Percentiles rank a stretch among this genome's conserved stretches.
phyloP scores from a whole-genome alignment of 345 rosid species.

The Dipteronia dyeriana region DNA sequence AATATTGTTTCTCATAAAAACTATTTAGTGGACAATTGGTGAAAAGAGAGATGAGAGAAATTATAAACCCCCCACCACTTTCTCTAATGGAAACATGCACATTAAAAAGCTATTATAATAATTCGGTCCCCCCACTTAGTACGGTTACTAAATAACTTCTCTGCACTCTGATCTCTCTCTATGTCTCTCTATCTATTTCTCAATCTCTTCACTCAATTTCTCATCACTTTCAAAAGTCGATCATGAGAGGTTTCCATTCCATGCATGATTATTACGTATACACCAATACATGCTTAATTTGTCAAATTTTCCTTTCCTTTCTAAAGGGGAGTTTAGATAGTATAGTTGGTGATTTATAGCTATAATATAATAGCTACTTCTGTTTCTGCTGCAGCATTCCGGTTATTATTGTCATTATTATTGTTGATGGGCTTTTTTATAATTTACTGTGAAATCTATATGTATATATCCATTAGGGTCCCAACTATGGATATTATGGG shows the following conservation, averaged over 20 bases:
- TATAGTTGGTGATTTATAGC: too few relatives aligned
- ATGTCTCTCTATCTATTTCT: neutral
- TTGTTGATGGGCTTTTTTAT: neutral
- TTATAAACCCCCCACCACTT: constrained; percentile 12
- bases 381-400: neutral
- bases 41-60: neutral
- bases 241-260: constrained; percentile 42
- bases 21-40: constrained; percentile 27
- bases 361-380: too few relatives aligned
- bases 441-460: neutral
- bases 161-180: constrained; percentile 22
- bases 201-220: neutral
- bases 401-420: neutral
- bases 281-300: constrained; percentile 34
- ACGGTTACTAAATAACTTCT: constrained; percentile 18
- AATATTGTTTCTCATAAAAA: neutral
- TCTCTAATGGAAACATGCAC: constrained; percentile 29
- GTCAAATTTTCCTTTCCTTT: constrained; percentile 5
- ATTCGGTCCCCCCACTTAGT: constrained; percentile 29
- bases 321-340: neutral
- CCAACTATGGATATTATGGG: constrained; percentile 17
- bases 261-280: constrained; percentile 67
- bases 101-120: constrained; percentile 13
- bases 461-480: constrained; percentile 14
- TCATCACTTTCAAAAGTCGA: constrained; percentile 20